Evolutionary conservation across 73 alveolate genomes (phyloP), one percentile per base, ranked within the genome.

Genomic region (Paramecium bursaria): DNA sequence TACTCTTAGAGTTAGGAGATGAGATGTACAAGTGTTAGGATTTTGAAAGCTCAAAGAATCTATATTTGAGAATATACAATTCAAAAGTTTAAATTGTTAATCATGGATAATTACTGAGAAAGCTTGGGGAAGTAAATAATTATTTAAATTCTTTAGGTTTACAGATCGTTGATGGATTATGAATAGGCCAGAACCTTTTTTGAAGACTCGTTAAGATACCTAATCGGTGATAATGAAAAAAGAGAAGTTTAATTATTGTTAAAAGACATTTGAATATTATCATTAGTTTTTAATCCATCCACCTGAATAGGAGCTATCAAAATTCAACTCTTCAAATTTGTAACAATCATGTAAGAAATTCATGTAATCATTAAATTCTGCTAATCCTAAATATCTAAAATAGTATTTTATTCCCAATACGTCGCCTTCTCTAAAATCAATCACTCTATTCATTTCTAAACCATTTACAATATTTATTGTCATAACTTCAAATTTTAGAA

Each of bases 261-360:
- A n/a, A n/a, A n/a, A n/a, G n/a, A n/a, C n/a, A n/a, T n/a, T n/a
- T n/a, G n/a, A n/a, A 67, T n/a, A 15, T 33, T 39, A 30, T 67
- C 82, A 67, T 35, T 39, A 21, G 1, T 17, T 9, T 73, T 86
- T 87, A 9, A 50, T 35, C 98, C 98, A 94, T n/a, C 92, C 87
- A 33, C 98, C 98, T 23, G 92, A 51, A 75, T 76, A 94, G 48
- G 85, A 88, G 49, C 82, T 90, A 67, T 92, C 93, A 26, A 89
- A 46, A 79, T 86, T 90, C 44, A 87, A 57, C 23, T 80, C 75
- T 26, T 90, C 94, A 39, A 79, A 51, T 51, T 92, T 94, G 74
- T 90, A 90, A 54, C 96, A 94, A 60, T 92, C 95, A 53, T 90
- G 95, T 50, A 94, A 75, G 88, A 94, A 94, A 75, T 74, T 87